These are phyloP conservation scores for Panaeolus cyanescens DNA, from an alignment of 768 basidiomycete genomes.

Conservation along the genomic window DNA sequence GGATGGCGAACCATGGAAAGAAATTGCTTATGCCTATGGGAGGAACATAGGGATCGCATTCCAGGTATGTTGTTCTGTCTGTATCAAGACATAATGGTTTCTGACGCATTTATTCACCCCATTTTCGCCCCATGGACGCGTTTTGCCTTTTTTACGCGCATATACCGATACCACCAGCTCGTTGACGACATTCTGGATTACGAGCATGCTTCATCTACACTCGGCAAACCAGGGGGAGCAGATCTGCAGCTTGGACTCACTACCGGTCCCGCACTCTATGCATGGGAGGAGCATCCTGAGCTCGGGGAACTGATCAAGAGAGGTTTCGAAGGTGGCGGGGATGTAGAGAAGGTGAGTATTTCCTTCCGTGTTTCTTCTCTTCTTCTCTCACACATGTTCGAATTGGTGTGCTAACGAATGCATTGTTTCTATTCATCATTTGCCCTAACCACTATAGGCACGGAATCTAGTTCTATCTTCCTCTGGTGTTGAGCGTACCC, in stretches of 20 bases:
- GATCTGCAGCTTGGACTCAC: conserved; percentile 84
- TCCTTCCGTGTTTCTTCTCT: not conserved
- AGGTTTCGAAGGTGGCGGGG: conserved; percentile 79
- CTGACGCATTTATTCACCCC: not conserved
- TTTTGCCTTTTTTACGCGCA: not conserved
- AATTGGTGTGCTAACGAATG: conserved; percentile 4
- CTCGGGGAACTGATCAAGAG: conserved; percentile 85
- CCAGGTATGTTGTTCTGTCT: conserved; percentile 58
- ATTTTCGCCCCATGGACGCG: not conserved
- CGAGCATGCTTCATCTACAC: conserved; percentile 67
- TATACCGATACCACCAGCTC: conserved; percentile 50
- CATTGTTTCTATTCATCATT: not conserved
- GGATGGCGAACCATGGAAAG: conserved; percentile 88
- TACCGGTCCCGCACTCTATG: conserved; percentile 92
- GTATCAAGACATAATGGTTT: not conserved
- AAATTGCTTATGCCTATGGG: conserved; percentile 96
- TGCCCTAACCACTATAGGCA: no score
- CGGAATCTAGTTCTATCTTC: conserved; percentile 72
- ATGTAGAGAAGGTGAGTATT: conserved; percentile 74
- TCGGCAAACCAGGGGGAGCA: conserved; percentile 92
- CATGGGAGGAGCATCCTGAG: conserved; percentile 91
- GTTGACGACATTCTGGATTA: conserved; percentile 97
- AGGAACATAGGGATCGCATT: conserved; percentile 93
- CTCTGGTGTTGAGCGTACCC: conserved; percentile 81
- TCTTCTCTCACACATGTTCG: not conserved